These are phyloP conservation scores for Podaxis carcinomalis DNA, from an alignment of 768 basidiomycete genomes.

Conservation along the genomic window DNA sequence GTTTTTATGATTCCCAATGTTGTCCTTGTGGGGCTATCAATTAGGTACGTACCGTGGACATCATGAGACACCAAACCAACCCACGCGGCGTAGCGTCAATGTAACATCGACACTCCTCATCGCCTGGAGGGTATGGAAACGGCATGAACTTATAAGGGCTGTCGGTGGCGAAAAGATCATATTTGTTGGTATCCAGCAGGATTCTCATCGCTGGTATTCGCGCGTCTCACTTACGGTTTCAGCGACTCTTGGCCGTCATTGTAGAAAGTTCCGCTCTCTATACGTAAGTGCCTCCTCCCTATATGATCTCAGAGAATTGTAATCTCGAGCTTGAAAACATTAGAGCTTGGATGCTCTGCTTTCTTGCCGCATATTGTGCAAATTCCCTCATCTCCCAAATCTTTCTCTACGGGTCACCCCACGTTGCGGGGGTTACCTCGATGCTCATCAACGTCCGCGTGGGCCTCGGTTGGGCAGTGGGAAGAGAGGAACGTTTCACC, in stretches of 20 bases:
- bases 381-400: neutral
- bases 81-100: neutral
- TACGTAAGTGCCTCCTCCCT: neutral
- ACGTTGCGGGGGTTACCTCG: slow-evolving; percentile 1
- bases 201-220: too few species aligned
- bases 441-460: slow-evolving; percentile 11
- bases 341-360: neutral
- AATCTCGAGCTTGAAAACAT: neutral
- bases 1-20: neutral
- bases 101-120: neutral
- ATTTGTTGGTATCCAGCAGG: neutral
- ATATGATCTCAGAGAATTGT: neutral
- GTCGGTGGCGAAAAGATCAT: neutral
- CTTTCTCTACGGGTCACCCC: neutral
- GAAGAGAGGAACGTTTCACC: neutral
- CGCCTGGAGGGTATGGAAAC: neutral
- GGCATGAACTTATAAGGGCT: neutral
- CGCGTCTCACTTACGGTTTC: neutral
- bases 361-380: neutral
- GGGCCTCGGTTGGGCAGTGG: slow-evolving; percentile 10
- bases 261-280: neutral
- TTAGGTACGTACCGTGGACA: neutral
- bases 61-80: neutral
- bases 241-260: slow-evolving; percentile 1
- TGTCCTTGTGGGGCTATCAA: neutral